These are phyloP conservation scores for Hymenoscyphus repandus DNA, from an alignment of 2,329 filamentous ascomycete genomes.

Conservation along the genomic window DNA sequence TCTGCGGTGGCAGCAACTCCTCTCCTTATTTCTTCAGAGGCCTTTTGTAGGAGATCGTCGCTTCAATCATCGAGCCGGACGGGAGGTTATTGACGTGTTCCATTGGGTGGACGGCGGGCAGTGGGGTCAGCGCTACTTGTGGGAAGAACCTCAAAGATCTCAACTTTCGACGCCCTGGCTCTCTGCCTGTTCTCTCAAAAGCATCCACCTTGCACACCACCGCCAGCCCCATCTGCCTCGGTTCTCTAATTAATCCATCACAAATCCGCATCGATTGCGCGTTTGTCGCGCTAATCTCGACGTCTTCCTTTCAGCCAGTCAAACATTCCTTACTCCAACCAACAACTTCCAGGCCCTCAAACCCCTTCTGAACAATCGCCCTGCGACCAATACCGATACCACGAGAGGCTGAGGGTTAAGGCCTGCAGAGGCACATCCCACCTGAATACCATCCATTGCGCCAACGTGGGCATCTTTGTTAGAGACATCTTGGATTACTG, in stretches of 20 bases:
- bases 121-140: slow-evolving; percentile 21
- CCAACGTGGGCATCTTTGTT: slow-evolving; percentile 4
- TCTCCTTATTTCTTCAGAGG: neutral
- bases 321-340: slow-evolving; percentile 15
- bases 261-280: slow-evolving; percentile 18
- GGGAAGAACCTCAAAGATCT: slow-evolving; percentile 15
- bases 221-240: slow-evolving; percentile 12
- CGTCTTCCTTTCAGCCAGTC: slow-evolving; percentile 10
- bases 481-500: slow-evolving; percentile 24
- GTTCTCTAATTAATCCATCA: slow-evolving; percentile 3
- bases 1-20: neutral
- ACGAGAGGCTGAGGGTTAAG: neutral
- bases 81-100: slow-evolving; percentile 12
- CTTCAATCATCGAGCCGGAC: neutral
- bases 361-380: neutral
- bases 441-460: neutral
- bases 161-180: slow-evolving; percentile 18
- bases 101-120: slow-evolving; percentile 15
- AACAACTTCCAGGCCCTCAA: neutral
- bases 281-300: slow-evolving; percentile 19
- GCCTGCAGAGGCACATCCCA: neutral
- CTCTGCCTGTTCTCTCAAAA: slow-evolving; percentile 1
- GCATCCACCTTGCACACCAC: slow-evolving; percentile 15
- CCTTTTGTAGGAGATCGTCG: neutral
- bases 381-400: neutral